Conservation (phyloP, 2,329 filamentous ascomycete species). For the Apiospora malaysiana region DNA sequence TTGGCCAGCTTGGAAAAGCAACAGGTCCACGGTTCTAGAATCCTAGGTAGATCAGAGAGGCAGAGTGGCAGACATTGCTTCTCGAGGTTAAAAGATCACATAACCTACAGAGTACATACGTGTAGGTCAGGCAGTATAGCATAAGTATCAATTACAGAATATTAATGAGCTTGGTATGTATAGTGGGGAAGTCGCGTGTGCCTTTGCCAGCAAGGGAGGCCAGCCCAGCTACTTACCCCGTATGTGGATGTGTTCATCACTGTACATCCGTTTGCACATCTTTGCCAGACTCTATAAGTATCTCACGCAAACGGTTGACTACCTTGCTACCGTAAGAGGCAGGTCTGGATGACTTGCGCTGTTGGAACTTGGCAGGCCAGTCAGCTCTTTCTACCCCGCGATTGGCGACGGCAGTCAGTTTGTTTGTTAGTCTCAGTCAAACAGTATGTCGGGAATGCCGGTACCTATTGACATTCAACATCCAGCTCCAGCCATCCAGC, state of each 20-base stretch:
- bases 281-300: not conserved
- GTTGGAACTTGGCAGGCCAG: not conserved
- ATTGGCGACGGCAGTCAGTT: not conserved
- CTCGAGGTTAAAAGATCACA: conserved; percentile 4
- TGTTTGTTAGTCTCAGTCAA: not conserved
- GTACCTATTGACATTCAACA: not conserved
- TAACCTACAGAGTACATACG: too few species aligned
- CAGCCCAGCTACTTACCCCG: not conserved
- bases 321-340: conserved; percentile 8
- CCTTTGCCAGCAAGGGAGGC: not conserved
- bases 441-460: not conserved
- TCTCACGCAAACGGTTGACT: not conserved
- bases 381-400: not conserved
- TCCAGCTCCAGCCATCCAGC: not conserved
- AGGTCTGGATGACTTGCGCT: conserved; percentile 4
- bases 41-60: not conserved
- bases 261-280: conserved; percentile 6
- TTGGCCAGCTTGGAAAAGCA: conserved; percentile 13
- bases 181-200: conserved; percentile 25
- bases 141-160: conserved; percentile 16
- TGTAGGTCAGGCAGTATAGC: not conserved
- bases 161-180: conserved; percentile 13
- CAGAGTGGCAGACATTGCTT: not conserved
- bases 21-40: not conserved
- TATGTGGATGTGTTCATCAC: not conserved